Evolutionary conservation across 2,329 filamentous ascomycete genomes (phyloP).

Genomic region (Thielaviopsis populi): DNA sequence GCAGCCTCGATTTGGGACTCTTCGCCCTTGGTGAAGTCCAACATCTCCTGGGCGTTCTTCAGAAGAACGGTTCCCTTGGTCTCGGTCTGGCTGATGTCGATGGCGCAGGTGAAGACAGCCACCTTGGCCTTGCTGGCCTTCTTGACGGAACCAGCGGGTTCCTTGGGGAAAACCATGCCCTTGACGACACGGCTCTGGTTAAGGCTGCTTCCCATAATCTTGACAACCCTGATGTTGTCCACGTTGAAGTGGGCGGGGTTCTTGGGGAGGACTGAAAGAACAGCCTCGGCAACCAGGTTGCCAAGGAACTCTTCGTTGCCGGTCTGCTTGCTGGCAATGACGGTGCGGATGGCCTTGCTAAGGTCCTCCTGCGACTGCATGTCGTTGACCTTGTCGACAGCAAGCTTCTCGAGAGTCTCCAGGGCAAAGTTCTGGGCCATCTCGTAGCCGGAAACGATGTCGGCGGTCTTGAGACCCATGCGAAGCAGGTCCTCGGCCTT

Average conservation of each 20-base stretch:
- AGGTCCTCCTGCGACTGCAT: constrained; percentile 68
- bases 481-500: constrained; percentile 94
- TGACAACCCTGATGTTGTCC: constrained; percentile 96
- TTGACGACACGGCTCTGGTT: constrained; percentile 89
- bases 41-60: constrained; percentile 96
- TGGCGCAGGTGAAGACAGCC: constrained; percentile 87
- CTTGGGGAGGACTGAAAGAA: constrained; percentile 82
- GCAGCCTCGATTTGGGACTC: constrained; percentile 77
- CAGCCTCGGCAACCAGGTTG: constrained; percentile 68
- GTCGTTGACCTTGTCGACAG: constrained; percentile 80
- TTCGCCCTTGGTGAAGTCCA: constrained; percentile 96
- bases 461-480: constrained; percentile 96
- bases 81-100: constrained; percentile 92
- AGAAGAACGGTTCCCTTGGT: constrained; percentile 96
- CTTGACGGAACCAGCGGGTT: constrained; percentile 85
- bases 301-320: constrained; percentile 83
- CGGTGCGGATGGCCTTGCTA: constrained; percentile 87
- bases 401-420: constrained; percentile 70
- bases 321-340: constrained; percentile 91
- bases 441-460: constrained; percentile 92
- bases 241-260: constrained; percentile 95
- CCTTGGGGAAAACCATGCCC: constrained; percentile 95
- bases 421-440: constrained; percentile 82
- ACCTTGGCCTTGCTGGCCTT: constrained; percentile 90
- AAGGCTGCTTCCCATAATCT: constrained; percentile 96